These are phyloP conservation scores for Mortierella sp. DNA, from an alignment of 371 early-diverging fungal genomes.

Conservation along the genomic window DNA sequence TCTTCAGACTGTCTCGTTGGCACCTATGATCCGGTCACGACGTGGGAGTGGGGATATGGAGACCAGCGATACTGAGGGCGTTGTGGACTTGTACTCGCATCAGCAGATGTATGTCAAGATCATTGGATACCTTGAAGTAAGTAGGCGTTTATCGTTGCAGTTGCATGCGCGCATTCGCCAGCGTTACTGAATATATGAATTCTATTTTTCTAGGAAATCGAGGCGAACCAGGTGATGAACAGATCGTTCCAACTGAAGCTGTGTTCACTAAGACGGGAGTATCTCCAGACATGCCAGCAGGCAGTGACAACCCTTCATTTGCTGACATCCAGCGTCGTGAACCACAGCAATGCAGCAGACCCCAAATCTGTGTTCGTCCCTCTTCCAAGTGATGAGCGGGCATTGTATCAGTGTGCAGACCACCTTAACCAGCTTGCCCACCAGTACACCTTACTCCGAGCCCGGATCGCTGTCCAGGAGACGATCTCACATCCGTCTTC, in stretches of 20 bases:
- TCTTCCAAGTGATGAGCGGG: slow-evolving; percentile 27
- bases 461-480: slow-evolving; percentile 5
- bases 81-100: slow-evolving; percentile 37
- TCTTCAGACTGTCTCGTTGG: slow-evolving; percentile 16
- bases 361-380: not conserved
- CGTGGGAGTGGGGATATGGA: not conserved
- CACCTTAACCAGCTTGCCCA: slow-evolving; percentile 40
- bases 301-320: slow-evolving; percentile 29
- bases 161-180: not conserved
- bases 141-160: not conserved
- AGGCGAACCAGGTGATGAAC: slow-evolving; percentile 35
- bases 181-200: not conserved
- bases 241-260: slow-evolving; percentile 38
- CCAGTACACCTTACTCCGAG: slow-evolving; percentile 37
- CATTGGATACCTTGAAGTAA: slow-evolving; percentile 42
- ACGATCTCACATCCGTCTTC: not conserved
- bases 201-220: slow-evolving; percentile 28
- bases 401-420: slow-evolving; percentile 37
- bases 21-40: not conserved
- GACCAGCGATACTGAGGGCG: not conserved
- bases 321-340: slow-evolving; percentile 24
- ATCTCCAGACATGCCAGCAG: slow-evolving; percentile 38
- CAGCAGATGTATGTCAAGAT: slow-evolving; percentile 47
- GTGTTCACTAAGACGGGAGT: slow-evolving; percentile 30
- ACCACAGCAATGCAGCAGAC: not conserved